Percentiles rank a stretch among this genome's conserved stretches.
Evolutionary conservation across 768 basidiomycete species (phyloP).

Genomic region (Mrakia gelida): DNA sequence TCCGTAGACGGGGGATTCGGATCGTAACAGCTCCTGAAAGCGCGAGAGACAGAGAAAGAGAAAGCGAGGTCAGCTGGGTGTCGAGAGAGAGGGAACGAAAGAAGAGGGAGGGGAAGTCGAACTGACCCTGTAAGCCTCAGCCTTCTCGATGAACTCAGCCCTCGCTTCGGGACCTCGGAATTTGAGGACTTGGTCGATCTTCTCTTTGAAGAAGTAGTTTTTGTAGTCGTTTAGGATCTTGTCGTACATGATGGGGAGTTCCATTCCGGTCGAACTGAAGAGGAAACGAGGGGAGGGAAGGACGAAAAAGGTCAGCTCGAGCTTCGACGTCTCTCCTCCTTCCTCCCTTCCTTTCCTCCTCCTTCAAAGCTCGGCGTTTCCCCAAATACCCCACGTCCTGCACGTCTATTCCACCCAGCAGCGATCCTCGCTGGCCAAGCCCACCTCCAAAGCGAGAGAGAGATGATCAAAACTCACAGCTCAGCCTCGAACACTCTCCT

Average conservation of each 20-base stretch:
- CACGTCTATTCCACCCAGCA: neutral
- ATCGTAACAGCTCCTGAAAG: neutral
- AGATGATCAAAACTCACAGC: slow-evolving; percentile 29
- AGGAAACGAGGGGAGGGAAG: neutral
- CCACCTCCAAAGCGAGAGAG: neutral
- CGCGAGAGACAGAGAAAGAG: neutral
- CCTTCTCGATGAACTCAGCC: slow-evolving; percentile 37
- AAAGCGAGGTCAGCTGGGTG: neutral
- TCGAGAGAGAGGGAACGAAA: neutral
- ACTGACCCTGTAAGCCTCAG: slow-evolving; percentile 33
- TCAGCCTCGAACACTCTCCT: slow-evolving; percentile 57
- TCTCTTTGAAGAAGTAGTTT: slow-evolving; percentile 32
- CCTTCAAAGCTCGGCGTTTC: neutral
- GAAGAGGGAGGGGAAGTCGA: neutral
- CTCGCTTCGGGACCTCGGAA: slow-evolving; percentile 37
- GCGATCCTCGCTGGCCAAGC: too few species aligned
- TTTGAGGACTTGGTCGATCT: slow-evolving; percentile 38
- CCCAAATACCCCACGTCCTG: too few species aligned
- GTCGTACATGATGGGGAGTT: slow-evolving; percentile 7
- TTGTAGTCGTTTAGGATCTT: slow-evolving; percentile 5
- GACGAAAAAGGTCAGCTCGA: slow-evolving; percentile 11
- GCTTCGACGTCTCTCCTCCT: neutral
- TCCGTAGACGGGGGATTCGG: slow-evolving; percentile 13
- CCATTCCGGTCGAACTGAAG: slow-evolving; percentile 13
- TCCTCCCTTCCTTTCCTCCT: neutral